Base-by-base conservation (phyloP, 208 protist genomes). In the Wallacemonas sp. region DNA sequence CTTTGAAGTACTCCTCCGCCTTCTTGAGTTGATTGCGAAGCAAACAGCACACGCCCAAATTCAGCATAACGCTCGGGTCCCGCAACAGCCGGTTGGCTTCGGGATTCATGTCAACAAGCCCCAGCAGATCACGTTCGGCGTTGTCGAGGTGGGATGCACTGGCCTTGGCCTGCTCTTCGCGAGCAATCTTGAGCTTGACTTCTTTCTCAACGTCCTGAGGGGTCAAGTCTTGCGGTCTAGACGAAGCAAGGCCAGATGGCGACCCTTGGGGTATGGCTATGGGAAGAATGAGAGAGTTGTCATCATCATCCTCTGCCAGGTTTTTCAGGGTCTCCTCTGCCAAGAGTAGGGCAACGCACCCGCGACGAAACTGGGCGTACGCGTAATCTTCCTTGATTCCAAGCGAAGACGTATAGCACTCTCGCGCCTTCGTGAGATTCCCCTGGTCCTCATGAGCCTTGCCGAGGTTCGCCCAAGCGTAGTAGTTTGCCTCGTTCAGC, bases 401-500 rank as follows among this genome's bases (percentile, higher is more conserved):
- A 28, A 97, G 66, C 5, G 90, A 83, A 19, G 63, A 68, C 14
- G 78, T 80, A 66, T 97, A 97, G 33, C 82, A 86, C 22, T 81
- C 67, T 1, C 95, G 64, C 2, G 92, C 91, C 24, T 82, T 70
- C 15, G 95, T 77, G 19, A 87, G 67, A 30, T 86, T 42, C 1
- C 81, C 91, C 28, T 96, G 87, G 26, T 86, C 79, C 67, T 98
- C 91, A 71, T 97, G 94, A 14, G 75, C 68, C 42, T 82, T 93
- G 36, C 90, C 96, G 1, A 96, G 66, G 59, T 97, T 97, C 31
- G 84, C 80, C 73, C 91, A 90, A 0, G 96, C 96, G 73, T 97
- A 91, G 69, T 96, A 96, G 67, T 98, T 98, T 14, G 82, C 81
- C 47, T 93, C 85, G 68, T 98, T 97, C 4, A 97, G 86, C 21